Conservation (phyloP, 371 early-diverging fungal species). For the Cokeromyces recurvatus region DNA sequence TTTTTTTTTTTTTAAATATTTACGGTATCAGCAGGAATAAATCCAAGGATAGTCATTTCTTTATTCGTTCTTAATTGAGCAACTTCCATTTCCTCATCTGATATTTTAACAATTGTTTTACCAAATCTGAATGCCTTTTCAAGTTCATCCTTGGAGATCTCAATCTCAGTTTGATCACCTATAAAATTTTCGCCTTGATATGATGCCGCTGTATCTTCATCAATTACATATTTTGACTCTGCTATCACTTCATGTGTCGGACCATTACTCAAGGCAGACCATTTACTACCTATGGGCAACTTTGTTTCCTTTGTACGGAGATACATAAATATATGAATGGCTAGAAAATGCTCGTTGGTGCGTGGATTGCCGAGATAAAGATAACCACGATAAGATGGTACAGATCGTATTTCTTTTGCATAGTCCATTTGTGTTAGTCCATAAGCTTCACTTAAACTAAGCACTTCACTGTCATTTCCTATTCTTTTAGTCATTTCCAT, state of each 20-base stretch:
- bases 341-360: conserved; percentile 27
- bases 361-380: conserved; percentile 51
- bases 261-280: conserved; percentile 49
- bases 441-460: conserved; percentile 48
- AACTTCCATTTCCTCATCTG: conserved; percentile 53
- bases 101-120: conserved; percentile 60
- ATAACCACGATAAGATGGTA: conserved; percentile 52
- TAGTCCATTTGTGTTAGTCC: conserved; percentile 40
- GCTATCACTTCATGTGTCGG: conserved; percentile 44
- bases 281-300: conserved; percentile 55
- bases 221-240: conserved; percentile 33
- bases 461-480: conserved; percentile 17
- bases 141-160: conserved; percentile 44
- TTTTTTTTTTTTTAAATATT: conserved; percentile 39
- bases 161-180: conserved; percentile 1
- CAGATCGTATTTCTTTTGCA: conserved; percentile 51
- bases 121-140: conserved; percentile 69
- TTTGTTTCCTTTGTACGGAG: conserved; percentile 47
- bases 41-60: conserved; percentile 60
- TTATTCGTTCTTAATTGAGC: conserved; percentile 52
- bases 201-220: conserved; percentile 10
- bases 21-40: conserved; percentile 37
- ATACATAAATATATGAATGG: conserved; percentile 57
- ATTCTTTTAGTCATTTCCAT: conserved; percentile 2
- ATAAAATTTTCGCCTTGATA: conserved; percentile 4